Percentiles rank a stretch among this genome's conserved stretches.
Evolutionary conservation across 2,329 filamentous ascomycete genomes (phyloP).

Genomic region (Fragosphaeria purpurea): DNA sequence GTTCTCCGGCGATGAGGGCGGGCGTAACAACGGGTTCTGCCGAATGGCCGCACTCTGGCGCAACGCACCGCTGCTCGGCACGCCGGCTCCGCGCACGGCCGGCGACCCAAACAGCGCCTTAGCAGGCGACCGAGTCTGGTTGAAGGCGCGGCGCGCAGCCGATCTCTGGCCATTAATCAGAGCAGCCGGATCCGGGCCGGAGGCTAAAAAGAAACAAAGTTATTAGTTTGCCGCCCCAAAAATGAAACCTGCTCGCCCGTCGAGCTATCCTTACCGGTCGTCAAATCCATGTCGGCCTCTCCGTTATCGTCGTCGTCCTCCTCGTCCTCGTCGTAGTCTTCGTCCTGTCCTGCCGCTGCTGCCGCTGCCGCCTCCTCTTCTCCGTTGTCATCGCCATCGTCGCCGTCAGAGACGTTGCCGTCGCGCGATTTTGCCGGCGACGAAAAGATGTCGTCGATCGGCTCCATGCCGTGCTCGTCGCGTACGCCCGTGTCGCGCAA

Average conservation of each 20-base stretch:
- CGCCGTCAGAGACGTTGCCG: constrained; percentile 21
- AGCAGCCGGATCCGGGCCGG: constrained; percentile 43
- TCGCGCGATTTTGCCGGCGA: constrained; percentile 55
- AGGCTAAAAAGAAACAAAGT: constrained; percentile 24
- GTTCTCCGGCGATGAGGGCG: constrained; percentile 35
- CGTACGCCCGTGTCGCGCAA: constrained; percentile 68
- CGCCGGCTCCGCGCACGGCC: constrained; percentile 32
- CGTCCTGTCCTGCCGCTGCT: constrained; percentile 15
- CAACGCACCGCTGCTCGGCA: constrained; percentile 13
- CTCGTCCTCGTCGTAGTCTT: constrained; percentile 20
- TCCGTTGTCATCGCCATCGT: constrained; percentile 18
- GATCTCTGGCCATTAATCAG: constrained; percentile 39
- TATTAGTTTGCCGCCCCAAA: too few relatives aligned
- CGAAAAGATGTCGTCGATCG: constrained; percentile 78
- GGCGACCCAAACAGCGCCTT: constrained; percentile 54
- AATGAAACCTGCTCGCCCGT: too few relatives aligned
- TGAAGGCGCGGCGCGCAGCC: constrained; percentile 36
- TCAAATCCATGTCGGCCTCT: constrained; percentile 43
- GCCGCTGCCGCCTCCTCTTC: constrained; percentile 22
- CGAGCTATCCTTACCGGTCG: constrained; percentile 15
- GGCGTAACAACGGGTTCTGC: constrained; percentile 44
- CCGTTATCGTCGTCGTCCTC: constrained; percentile 20
- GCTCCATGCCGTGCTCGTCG: constrained; percentile 88
- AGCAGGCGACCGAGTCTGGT: constrained; percentile 43
- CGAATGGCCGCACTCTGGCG: constrained; percentile 7